Base-by-base conservation (phyloP, 176 grass and related monocot genomes). In the Themeda triandra region DNA sequence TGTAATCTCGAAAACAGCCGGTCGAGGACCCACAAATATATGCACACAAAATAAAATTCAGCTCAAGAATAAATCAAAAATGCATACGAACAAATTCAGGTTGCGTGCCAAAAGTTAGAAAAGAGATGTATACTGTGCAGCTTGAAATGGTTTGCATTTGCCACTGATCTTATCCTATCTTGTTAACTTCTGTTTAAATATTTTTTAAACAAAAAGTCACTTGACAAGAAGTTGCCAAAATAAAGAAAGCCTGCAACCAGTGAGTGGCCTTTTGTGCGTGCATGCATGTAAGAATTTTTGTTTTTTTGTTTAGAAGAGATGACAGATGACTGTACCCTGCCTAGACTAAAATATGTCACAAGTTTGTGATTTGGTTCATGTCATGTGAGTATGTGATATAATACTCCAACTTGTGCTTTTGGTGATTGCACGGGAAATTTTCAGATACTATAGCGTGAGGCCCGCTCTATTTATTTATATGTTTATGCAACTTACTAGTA, bases 81-180 rank as follows among this genome's bases (percentile, higher is more conserved):
- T 71, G 83, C 73, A 40, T 40, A 40, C 10, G 3, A n/a, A n/a
- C n/a, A n/a, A n/a, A n/a, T n/a, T 27, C 75, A 28, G 79, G 73
- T 69, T 75, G 69, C 15, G 60, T 27, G 40, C 68, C 68, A 73
- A 80, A 74, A 87, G 83, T 36, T 73, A 69, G 80, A 82, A 0
- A 0, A 54, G 10, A 25, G 42, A 48, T 56, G 17, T 69, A 77
- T 70, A 51, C 75, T 48, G 25, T 40, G n/a, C 14, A 51, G 12
- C 30, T 36, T 65, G 81, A 28, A 28, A 35, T 40, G 46, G n/a
- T 27, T 66, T 87, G 63, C 32, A 32, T 75, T 81, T 81, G 77
- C 45, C 60, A 44, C 67, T 62, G 29, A 53, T 79, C 30, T 73
- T 30, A 49, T 46, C 31, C 12, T 49, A 12, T 13, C 12, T 27